These are phyloP conservation scores for Clarireedia homoeocarpa DNA, from an alignment of 2,329 filamentous ascomycete genomes.

Conservation along the genomic window DNA sequence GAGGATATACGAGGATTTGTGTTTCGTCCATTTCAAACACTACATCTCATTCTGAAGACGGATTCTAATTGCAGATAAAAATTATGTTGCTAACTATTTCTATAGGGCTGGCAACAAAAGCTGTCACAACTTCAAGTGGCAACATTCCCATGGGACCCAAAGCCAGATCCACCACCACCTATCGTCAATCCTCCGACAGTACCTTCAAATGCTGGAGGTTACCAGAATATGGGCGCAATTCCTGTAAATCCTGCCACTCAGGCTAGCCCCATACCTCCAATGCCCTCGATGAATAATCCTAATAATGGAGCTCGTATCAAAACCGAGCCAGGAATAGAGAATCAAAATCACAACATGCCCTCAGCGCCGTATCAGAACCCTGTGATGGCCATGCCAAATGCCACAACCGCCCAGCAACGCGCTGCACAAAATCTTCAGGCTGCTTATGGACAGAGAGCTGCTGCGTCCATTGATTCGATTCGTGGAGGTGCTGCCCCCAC, in stretches of 20 bases:
- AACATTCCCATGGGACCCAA: constrained; percentile 90
- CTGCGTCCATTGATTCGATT: constrained; percentile 57
- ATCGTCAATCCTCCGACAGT: constrained; percentile 28
- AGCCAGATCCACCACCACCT: constrained; percentile 53
- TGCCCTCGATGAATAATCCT: constrained; percentile 16
- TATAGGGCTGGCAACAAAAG: constrained; percentile 88
- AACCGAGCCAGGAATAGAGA: constrained; percentile 36
- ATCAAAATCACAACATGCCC: constrained; percentile 3
- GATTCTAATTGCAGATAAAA: neutral
- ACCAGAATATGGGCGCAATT: constrained; percentile 22
- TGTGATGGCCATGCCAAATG: constrained; percentile 27
- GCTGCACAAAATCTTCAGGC: constrained; percentile 49
- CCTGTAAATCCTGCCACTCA: constrained; percentile 18
- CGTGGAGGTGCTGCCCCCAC: constrained; percentile 29
- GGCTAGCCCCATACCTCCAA: constrained; percentile 9
- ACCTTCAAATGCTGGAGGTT: constrained; percentile 27
- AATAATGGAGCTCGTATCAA: constrained; percentile 30
- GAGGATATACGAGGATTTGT: neutral
- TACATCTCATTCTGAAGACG: too few species aligned
- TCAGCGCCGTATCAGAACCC: constrained; percentile 16
- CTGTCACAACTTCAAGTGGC: constrained; percentile 79
- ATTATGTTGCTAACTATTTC: neutral
- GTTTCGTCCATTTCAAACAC: neutral
- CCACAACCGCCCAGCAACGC: constrained; percentile 41
- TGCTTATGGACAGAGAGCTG: constrained; percentile 56